Conservation (phyloP, 2,329 filamentous ascomycete genomes). For the Claviceps humidiphila region DNA sequence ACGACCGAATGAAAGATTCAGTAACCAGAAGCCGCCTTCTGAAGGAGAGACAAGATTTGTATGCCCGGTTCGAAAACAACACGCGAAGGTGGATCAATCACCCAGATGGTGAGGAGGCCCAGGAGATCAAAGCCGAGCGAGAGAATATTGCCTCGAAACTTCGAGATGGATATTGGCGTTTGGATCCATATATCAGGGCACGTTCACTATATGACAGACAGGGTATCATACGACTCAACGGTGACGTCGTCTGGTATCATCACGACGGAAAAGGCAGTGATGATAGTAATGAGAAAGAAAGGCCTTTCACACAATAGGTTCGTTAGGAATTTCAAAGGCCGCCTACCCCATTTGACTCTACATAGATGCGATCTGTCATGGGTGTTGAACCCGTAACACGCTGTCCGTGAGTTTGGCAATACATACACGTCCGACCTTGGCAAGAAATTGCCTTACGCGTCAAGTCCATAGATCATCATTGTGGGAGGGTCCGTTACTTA, state of each 20-base stretch:
- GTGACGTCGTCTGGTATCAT: constrained; percentile 59
- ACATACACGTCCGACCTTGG: neutral
- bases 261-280: constrained; percentile 3
- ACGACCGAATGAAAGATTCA: constrained; percentile 56
- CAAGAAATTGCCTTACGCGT: neutral
- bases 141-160: constrained; percentile 49
- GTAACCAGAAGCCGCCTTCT: constrained; percentile 50
- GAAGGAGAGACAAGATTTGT: constrained; percentile 48
- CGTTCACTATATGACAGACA: constrained; percentile 73
- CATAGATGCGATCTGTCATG: neutral
- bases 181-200: constrained; percentile 79
- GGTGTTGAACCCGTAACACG: neutral
- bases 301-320: neutral
- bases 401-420: neutral
- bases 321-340: neutral
- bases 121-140: constrained; percentile 42
- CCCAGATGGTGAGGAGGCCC: constrained; percentile 27
- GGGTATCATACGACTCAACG: constrained; percentile 55
- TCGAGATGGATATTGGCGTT: constrained; percentile 67
- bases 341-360: neutral
- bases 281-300: neutral
- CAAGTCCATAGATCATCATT: too few species aligned
- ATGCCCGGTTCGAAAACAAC: constrained; percentile 58
- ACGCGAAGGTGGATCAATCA: constrained; percentile 61
- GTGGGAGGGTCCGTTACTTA: too few species aligned